These are phyloP conservation scores for Thermothelomyces thermophilus DNA, from an alignment of 2,329 filamentous ascomycete species.

Conservation along the genomic window DNA sequence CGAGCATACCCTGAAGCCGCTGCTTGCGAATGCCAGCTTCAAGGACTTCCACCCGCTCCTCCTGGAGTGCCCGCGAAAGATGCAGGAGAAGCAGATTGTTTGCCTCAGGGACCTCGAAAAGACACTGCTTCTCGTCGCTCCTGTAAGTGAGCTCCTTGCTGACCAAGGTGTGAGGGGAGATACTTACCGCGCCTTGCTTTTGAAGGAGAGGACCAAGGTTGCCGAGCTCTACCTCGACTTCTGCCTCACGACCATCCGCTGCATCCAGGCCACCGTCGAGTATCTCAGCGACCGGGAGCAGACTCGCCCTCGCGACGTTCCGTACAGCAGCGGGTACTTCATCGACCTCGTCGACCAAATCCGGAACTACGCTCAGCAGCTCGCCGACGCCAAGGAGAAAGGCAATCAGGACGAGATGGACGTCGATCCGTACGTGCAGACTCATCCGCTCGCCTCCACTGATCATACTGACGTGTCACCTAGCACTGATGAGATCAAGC, in stretches of 20 bases:
- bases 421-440: slow-evolving; percentile 48
- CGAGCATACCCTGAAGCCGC: slow-evolving; percentile 69
- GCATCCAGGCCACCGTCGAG: slow-evolving; percentile 83
- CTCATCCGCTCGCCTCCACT: neutral
- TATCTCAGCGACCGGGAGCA: slow-evolving; percentile 81
- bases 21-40: slow-evolving; percentile 64
- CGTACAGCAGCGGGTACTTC: slow-evolving; percentile 94
- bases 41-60: slow-evolving; percentile 78
- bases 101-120: slow-evolving; percentile 93
- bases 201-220: slow-evolving; percentile 71
- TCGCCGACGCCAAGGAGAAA: slow-evolving; percentile 67
- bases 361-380: slow-evolving; percentile 77
- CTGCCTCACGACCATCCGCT: slow-evolving; percentile 83
- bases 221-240: slow-evolving; percentile 73
- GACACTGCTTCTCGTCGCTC: slow-evolving; percentile 82
- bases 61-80: slow-evolving; percentile 69
- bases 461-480: slow-evolving; percentile 9
- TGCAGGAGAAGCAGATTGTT: slow-evolving; percentile 77
- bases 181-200: slow-evolving; percentile 63
- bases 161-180: slow-evolving; percentile 52
- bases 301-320: slow-evolving; percentile 73
- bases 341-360: slow-evolving; percentile 95
- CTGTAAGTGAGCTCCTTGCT: slow-evolving; percentile 67
- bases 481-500: slow-evolving; percentile 62
- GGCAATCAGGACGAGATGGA: slow-evolving; percentile 54